A percentile compares a stretch with the other conserved stretches of the same genome.
Conservation (phyloP, 202 grass and related monocot genomes). For the Digitaria exilis region DNA sequence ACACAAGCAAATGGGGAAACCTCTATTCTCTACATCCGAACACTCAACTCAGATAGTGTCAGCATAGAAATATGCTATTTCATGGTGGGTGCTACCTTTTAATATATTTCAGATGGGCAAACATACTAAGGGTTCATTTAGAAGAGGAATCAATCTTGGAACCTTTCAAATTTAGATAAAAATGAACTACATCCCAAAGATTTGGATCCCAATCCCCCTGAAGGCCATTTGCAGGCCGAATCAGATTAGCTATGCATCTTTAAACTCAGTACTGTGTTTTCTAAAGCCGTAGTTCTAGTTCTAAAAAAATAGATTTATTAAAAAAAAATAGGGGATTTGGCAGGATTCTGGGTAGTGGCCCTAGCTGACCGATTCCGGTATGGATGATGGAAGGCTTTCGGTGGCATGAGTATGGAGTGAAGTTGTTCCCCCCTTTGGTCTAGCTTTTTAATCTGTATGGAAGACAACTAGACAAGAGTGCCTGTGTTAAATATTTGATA, state of each 20-base stretch:
- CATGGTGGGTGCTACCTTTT: not conserved
- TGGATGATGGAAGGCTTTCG: not conserved
- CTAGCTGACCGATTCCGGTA: not conserved
- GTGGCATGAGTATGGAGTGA: not conserved
- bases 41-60: conserved; percentile 17
- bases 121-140: not conserved
- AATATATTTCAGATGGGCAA: not conserved
- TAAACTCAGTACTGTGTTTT: not conserved
- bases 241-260: not conserved
- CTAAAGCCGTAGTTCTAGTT: not conserved
- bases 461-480: conserved; percentile 8
- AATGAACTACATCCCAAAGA: not conserved
- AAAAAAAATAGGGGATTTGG: not conserved
- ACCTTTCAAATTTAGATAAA: not conserved
- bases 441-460: not conserved
- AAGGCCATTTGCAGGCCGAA: not conserved
- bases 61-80: not conserved
- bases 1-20: not conserved
- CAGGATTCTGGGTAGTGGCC: not conserved
- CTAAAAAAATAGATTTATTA: not conserved
- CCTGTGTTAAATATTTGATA: conserved; percentile 1
- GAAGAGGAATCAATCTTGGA: not conserved
- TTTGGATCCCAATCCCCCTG: not conserved
- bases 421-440: not conserved
- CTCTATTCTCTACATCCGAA: not conserved